Conservation (phyloP, 2,329 filamentous ascomycete genomes). For the Hypoxylon sp. region DNA sequence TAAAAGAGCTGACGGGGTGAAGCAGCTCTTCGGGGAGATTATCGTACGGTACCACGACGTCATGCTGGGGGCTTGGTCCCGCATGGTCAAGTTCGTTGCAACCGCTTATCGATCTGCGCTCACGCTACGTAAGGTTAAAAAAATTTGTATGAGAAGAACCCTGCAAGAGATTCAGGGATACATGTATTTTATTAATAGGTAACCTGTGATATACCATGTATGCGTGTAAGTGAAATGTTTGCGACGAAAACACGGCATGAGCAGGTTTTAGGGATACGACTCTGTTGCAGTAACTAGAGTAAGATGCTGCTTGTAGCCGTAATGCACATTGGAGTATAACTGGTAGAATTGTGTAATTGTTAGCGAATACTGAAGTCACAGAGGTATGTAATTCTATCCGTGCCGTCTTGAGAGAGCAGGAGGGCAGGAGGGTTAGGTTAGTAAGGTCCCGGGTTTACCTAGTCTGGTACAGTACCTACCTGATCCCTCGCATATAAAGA, state of each 20-base stretch:
- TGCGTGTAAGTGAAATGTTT: not conserved
- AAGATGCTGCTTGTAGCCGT: conserved; percentile 1
- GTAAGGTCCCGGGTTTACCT: too few relatives aligned
- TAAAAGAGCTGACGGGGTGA: conserved; percentile 21
- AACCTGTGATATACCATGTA: not conserved
- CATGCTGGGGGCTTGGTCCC: conserved; percentile 26
- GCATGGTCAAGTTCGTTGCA: conserved; percentile 25
- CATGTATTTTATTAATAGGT: not conserved
- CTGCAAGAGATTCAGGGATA: not conserved
- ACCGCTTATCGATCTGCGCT: conserved; percentile 32
- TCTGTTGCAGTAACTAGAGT: too few relatives aligned
- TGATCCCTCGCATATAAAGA: too few relatives aligned
- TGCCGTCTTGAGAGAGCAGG: conserved; percentile 4
- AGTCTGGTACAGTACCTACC: too few relatives aligned
- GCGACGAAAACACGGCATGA: conserved; percentile 2
- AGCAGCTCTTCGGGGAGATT: conserved; percentile 25
- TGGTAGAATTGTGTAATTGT: conserved; percentile 4
- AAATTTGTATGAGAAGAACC: conserved; percentile 9
- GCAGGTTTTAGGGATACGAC: too few relatives aligned
- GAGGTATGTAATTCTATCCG: too few relatives aligned
- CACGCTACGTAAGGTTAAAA: conserved; percentile 4
- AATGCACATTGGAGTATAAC: too few relatives aligned
- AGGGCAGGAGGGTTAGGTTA: too few relatives aligned
- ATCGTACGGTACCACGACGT: conserved; percentile 30
- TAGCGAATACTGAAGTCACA: conserved; percentile 4